Base-by-base conservation (phyloP, 768 basidiomycete species). In the Gloeophyllum trabeum region DNA sequence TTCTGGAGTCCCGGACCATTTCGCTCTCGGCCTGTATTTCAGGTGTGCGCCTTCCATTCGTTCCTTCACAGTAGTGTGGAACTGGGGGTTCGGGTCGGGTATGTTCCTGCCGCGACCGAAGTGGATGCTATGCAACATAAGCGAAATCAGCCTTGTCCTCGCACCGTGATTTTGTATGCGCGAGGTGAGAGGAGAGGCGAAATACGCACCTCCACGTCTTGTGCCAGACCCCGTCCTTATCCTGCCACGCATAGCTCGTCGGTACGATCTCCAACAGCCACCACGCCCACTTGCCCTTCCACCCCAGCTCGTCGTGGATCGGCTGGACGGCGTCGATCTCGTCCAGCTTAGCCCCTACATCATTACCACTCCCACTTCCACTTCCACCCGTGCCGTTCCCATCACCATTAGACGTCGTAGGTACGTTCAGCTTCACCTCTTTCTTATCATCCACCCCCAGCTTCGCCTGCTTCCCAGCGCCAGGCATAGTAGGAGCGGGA, bases 251-350 rank as follows among this genome's bases (percentile, higher is more conserved):
- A 49, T 67, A 73, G 28, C 51, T 55, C 42, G 69, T 51, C 13
- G 80, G 83, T 0, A 85, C 22, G 21, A 84, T 59, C 58, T 89
- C 85, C 25, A 86, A 58, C n/a, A 82, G 24, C 82, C 80, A 81
- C 85, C 85, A 89, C 1, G 63, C 4, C 16, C 55, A 58, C 13
- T 56, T 55, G 10, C 28, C 28, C 28, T 32, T 32, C 28, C 10
- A 7, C 10, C 36, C 10, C 35, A 88, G 59, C 46, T 63, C 42
- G 48, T 87, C 82, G 46, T 75, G 60, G 2, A 78, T 49, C 1
- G 70, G 72, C 51, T 73, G 59, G n/a, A 74, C 32, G n/a, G 66
- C 67, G 41, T 65, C 61, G 13, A 39, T n/a, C 13, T 66, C 68
- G 20, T 48, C 44, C 35, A 39, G 20, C 19, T 5, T 32, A n/a